These are phyloP conservation scores for Fusarium duplospermum DNA, from an alignment of 2,329 filamentous ascomycete genomes.

Conservation along the genomic window DNA sequence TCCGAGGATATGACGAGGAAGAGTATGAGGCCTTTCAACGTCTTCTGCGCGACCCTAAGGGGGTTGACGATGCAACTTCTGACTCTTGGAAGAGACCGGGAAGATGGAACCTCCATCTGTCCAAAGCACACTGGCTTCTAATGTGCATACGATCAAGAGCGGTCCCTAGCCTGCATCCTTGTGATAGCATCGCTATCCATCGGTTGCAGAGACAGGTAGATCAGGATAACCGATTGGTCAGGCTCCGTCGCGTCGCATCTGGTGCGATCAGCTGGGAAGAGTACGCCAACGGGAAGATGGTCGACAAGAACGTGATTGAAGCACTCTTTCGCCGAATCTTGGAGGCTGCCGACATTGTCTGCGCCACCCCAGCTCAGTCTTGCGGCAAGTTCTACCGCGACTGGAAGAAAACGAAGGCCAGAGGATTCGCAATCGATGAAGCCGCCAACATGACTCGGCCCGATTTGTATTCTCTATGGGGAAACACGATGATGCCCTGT, in stretches of 20 bases:
- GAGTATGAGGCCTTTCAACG: not conserved
- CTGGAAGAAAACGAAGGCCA: not conserved
- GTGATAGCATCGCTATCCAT: not conserved
- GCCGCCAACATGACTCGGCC: not conserved
- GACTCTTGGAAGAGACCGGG: not conserved
- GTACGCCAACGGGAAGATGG: not conserved
- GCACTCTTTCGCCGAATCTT: not conserved
- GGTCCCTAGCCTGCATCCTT: not conserved
- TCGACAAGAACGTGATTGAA: not conserved
- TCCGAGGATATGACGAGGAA: not conserved
- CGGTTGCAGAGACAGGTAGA: not conserved
- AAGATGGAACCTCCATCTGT: not conserved
- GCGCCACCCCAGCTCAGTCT: not conserved
- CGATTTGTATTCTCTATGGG: not conserved
- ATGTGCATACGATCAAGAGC: not conserved
- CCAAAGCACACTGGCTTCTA: rapidly evolving
- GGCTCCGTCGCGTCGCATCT: not conserved
- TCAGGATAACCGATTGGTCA: not conserved
- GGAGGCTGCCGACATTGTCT: not conserved
- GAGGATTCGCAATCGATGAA: not conserved
- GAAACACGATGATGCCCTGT: not conserved
- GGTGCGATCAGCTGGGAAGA: not conserved
- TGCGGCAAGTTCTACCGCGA: not conserved
- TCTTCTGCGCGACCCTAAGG: not conserved
- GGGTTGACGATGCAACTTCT: not conserved